Conservation (phyloP, 306 rosid genomes). For the Prosopis cineraria region DNA sequence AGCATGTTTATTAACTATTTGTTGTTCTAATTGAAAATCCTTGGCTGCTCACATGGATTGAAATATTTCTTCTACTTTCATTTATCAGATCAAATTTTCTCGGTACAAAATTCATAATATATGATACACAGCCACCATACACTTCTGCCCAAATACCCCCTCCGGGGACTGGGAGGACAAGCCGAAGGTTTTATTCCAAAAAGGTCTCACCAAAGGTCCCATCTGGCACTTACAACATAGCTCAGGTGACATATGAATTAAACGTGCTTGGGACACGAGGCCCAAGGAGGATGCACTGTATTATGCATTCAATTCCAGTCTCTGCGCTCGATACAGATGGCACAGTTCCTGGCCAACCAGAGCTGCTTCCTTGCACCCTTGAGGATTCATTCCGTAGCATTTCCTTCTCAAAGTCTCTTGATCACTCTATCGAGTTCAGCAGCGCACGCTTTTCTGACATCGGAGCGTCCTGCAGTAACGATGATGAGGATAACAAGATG, state of each 20-base stretch:
- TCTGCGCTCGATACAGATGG: constrained; percentile 78
- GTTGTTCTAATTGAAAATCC: constrained; percentile 4
- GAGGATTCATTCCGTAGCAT: constrained; percentile 79
- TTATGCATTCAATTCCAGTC: constrained; percentile 84
- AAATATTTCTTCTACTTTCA: constrained; percentile 11
- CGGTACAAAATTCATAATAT: constrained; percentile 86
- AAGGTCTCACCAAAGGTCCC: constrained; percentile 95
- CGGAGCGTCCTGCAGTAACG: constrained; percentile 45
- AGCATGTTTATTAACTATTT: background rate
- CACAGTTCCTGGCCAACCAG: constrained; percentile 72
- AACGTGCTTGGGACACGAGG: constrained; percentile 94
- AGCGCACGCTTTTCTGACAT: constrained; percentile 78
- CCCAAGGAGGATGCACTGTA: constrained; percentile 93
- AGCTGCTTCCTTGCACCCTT: constrained; percentile 65
- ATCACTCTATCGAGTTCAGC: constrained; percentile 73
- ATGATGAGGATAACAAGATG: constrained; percentile 54
- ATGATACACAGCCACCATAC: constrained; percentile 85
- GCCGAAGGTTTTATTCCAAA: constrained; percentile 87
- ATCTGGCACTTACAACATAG: constrained; percentile 85
- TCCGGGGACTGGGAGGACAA: constrained; percentile 68
- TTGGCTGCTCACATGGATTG: background rate
- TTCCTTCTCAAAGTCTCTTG: constrained; percentile 72
- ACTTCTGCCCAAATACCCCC: constrained; percentile 60
- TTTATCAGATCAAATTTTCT: constrained; percentile 87
- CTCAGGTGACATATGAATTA: constrained; percentile 86